Percentiles rank a stretch among this genome's conserved stretches.
phyloP scores from a whole-genome alignment of 2,329 filamentous ascomycete genomes.

The Lachnellula hyalina region DNA sequence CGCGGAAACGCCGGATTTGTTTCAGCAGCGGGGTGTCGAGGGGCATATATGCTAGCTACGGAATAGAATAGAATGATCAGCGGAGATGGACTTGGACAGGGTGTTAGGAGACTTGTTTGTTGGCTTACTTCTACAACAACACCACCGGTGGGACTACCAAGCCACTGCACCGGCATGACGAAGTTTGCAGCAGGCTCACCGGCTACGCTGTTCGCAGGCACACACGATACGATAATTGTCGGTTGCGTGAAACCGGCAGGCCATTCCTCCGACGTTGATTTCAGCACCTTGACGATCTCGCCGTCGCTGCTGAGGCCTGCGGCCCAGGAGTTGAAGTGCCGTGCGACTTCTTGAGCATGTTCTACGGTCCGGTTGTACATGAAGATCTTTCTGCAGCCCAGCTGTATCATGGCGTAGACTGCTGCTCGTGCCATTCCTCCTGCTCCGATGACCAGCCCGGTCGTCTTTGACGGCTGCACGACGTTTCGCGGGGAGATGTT shows the following conservation, averaged over 20 bases:
- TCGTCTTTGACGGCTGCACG: conserved; percentile 42
- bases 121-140: conserved; percentile 58
- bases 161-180: conserved; percentile 63
- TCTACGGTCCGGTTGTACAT: conserved; percentile 65
- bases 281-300: conserved; percentile 43
- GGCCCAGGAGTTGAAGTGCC: conserved; percentile 57
- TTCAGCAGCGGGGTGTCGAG: conserved; percentile 65
- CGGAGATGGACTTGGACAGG: neutral
- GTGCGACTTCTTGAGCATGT: conserved; percentile 60
- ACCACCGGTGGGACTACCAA: conserved; percentile 67
- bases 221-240: conserved; percentile 71
- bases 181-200: conserved; percentile 63
- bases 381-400: conserved; percentile 71
- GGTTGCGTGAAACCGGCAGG: conserved; percentile 57
- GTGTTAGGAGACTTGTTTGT: no score
- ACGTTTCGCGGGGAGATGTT: conserved; percentile 69
- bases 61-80: neutral
- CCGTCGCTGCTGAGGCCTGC: conserved; percentile 26
- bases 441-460: conserved; percentile 56
- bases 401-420: conserved; percentile 71
- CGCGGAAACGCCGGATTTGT: conserved; percentile 50
- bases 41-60: conserved; percentile 61
- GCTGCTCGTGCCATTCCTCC: conserved; percentile 75
- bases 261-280: conserved; percentile 56
- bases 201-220: conserved; percentile 64